phyloP scores from a whole-genome alignment of 257 asterid species.

The Ligustrum vulgare region DNA sequence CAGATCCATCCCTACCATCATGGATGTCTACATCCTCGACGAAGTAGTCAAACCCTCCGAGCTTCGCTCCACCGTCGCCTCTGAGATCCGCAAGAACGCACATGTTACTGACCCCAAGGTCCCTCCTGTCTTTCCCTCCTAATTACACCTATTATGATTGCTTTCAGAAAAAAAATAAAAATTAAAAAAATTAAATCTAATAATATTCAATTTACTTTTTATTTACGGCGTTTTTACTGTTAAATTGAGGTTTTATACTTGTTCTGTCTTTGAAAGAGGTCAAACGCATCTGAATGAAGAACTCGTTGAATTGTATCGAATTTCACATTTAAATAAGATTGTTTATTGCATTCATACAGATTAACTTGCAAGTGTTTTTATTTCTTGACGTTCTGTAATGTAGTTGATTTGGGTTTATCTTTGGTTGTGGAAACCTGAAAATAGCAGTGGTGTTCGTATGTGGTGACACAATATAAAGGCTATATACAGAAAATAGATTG shows the following conservation, averaged over 20 bases:
- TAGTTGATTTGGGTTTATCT: not conserved
- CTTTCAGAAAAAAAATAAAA: too few relatives aligned
- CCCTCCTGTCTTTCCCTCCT: not conserved
- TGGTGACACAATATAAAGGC: not conserved
- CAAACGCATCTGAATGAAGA: not conserved
- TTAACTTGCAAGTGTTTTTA: not conserved
- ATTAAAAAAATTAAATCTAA: too few relatives aligned
- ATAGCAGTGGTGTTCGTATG: not conserved
- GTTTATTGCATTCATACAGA: not conserved
- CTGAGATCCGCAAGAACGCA: slow-evolving; percentile 78
- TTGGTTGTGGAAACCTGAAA: not conserved
- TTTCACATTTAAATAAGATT: not conserved
- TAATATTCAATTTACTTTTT: not conserved
- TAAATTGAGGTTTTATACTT: not conserved
- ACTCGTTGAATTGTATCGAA: not conserved
- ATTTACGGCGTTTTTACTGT: slow-evolving; percentile 1
- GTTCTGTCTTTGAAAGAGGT: not conserved
- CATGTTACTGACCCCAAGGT: slow-evolving; percentile 77
- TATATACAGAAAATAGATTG: not conserved
- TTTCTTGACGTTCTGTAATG: not conserved
- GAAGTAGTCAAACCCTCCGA: slow-evolving; percentile 71
- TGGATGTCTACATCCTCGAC: slow-evolving; percentile 72
- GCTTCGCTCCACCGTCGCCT: slow-evolving; percentile 67
- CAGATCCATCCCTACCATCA: slow-evolving; percentile 78
- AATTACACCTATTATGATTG: not conserved